phyloP scores from a whole-genome alignment of 257 asterid genomes.

The Vinca minor region DNA sequence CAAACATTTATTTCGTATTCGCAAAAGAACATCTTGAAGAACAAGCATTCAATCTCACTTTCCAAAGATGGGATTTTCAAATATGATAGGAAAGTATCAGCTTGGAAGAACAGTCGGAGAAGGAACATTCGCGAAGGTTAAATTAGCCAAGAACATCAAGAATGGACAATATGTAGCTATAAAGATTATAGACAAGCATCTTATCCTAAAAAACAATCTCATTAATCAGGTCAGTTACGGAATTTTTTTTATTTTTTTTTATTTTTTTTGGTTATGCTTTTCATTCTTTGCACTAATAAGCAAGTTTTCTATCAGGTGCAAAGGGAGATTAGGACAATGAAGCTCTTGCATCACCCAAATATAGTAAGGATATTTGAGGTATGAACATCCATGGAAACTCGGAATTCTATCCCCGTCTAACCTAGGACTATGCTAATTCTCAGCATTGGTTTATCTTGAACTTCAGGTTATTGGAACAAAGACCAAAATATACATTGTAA shows the following conservation, averaged over 20 bases:
- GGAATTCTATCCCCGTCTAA: not conserved
- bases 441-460: not conserved
- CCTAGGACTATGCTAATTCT: not conserved
- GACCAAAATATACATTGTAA: constrained; percentile 25
- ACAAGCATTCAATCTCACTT: not conserved
- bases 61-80: constrained; percentile 14
- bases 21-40: too few species aligned
- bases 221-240: constrained; percentile 16
- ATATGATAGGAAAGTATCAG: constrained; percentile 23
- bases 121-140: constrained; percentile 28
- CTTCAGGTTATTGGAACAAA: constrained; percentile 28
- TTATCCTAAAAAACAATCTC: constrained; percentile 18
- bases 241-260: not conserved
- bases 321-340: constrained; percentile 25
- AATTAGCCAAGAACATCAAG: constrained; percentile 17
- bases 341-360: constrained; percentile 20
- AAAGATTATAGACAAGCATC: constrained; percentile 22
- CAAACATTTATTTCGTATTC: too few species aligned
- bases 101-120: constrained; percentile 25
- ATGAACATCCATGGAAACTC: not conserved
- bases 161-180: constrained; percentile 24
- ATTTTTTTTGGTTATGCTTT: not conserved
- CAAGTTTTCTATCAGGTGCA: constrained; percentile 5
- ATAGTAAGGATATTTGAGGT: constrained; percentile 26
- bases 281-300: not conserved